Evolutionary conservation across 2,329 filamentous ascomycete species (phyloP).

Genomic region (Fonsecaea nubica): DNA sequence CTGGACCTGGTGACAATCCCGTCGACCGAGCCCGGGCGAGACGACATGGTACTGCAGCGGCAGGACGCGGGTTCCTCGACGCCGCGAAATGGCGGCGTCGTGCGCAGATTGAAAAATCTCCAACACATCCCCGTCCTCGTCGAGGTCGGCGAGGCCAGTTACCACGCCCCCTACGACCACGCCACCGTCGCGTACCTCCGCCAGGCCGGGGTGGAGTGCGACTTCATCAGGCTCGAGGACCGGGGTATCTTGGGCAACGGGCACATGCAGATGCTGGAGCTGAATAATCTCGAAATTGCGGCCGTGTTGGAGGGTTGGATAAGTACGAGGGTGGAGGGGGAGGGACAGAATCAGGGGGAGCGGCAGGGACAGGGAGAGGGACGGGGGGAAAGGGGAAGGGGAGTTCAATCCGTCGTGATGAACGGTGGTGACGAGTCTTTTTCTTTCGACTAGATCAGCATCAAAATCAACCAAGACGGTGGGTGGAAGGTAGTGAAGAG

Average conservation of each 20-base stretch:
- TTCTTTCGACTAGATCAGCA: too few species aligned
- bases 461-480: too few species aligned
- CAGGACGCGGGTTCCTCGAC: too few species aligned
- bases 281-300: not conserved
- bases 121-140: slow-evolving; percentile 56
- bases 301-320: not conserved
- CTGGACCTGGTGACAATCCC: not conserved
- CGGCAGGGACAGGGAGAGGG: too few species aligned
- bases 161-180: slow-evolving; percentile 63
- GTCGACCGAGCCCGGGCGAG: not conserved
- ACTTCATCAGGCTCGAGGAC: slow-evolving; percentile 53
- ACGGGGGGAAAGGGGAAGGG: too few species aligned
- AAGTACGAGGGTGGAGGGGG: not conserved
- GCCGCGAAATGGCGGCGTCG: slow-evolving; percentile 7
- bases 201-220: slow-evolving; percentile 58
- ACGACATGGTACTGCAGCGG: not conserved
- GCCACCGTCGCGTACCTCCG: slow-evolving; percentile 60
- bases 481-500: too few species aligned
- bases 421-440: too few species aligned
- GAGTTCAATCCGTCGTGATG: too few species aligned
- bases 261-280: slow-evolving; percentile 44
- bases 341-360: too few species aligned
- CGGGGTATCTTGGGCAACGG: slow-evolving; percentile 60
- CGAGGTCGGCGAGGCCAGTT: slow-evolving; percentile 60
- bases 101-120: slow-evolving; percentile 58